Percentiles rank a stretch among this genome's conserved stretches.
phyloP scores from a whole-genome alignment of 768 basidiomycete genomes.

The Bullera alba region DNA sequence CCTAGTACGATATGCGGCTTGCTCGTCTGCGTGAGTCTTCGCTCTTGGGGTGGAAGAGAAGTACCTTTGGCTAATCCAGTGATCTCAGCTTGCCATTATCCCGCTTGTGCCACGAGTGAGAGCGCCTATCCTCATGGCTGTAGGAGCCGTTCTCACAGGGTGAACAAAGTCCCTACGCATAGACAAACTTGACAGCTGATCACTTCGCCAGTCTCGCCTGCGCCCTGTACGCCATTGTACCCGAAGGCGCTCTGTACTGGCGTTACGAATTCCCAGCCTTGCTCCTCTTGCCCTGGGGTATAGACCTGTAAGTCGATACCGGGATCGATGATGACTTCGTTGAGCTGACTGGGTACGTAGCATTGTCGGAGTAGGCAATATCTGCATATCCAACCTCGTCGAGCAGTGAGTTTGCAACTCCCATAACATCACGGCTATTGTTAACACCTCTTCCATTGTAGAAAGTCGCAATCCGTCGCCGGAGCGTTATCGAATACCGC shows the following conservation, averaged over 20 bases:
- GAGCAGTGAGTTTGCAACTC: too few species aligned
- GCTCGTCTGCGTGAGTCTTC: slow-evolving; percentile 6
- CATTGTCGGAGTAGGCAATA: not conserved
- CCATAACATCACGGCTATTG: too few species aligned
- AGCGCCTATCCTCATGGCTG: slow-evolving; percentile 5
- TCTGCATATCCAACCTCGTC: slow-evolving; percentile 5
- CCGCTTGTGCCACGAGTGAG: slow-evolving; percentile 8
- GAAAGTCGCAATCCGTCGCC: slow-evolving; percentile 20
- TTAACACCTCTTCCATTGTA: too few species aligned
- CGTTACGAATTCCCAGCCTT: slow-evolving; percentile 20
- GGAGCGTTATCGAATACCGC: slow-evolving; percentile 23
- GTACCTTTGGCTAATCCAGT: not conserved
- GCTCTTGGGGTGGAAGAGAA: too few species aligned
- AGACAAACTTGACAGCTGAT: not conserved
- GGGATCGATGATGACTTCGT: not conserved
- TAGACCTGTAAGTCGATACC: slow-evolving; percentile 14
- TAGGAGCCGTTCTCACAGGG: slow-evolving; percentile 8
- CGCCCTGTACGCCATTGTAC: slow-evolving; percentile 22
- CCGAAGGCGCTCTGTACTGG: slow-evolving; percentile 24
- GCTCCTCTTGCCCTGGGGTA: slow-evolving; percentile 21
- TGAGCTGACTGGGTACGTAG: not conserved
- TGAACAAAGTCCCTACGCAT: not conserved
- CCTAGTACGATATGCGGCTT: slow-evolving; percentile 8
- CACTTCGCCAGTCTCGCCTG: not conserved
- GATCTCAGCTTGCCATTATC: not conserved